Conservation (phyloP, 177 flowering plant species). For the Vitis hybrid region DNA sequence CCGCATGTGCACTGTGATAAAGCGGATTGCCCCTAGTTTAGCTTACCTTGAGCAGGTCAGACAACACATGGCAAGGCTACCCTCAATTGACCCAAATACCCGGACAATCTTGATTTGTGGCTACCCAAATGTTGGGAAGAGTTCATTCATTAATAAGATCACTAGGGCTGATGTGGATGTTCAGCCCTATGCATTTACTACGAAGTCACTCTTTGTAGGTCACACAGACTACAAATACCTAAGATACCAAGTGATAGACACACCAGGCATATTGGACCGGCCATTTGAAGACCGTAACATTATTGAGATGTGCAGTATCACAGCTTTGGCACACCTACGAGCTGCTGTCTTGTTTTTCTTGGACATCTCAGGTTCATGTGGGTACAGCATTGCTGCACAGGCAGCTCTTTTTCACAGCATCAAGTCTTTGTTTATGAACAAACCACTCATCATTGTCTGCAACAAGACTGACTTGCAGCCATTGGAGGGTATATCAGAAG, state of each 20-base stretch:
- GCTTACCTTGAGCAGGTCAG: conserved; percentile 69
- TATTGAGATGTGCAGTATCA: conserved; percentile 95
- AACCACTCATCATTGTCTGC: conserved; percentile 79
- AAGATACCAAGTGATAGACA: conserved; percentile 70
- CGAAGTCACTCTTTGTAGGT: conserved; percentile 76
- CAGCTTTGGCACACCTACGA: conserved; percentile 86
- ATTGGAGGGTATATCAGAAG: conserved; percentile 68
- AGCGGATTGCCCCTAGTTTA: conserved; percentile 62
- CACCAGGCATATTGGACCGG: conserved; percentile 79
- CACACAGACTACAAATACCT: conserved; percentile 68
- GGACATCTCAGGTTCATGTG: conserved; percentile 89
- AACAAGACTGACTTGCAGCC: conserved; percentile 95
- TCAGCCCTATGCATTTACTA: conserved; percentile 74
- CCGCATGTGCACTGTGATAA: conserved; percentile 65
- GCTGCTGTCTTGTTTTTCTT: conserved; percentile 88
- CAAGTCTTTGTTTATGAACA: conserved; percentile 84
- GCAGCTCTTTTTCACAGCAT: conserved; percentile 92
- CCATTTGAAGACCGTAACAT: conserved; percentile 93
- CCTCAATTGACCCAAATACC: conserved; percentile 72
- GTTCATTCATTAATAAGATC: conserved; percentile 65
- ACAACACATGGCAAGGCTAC: conserved; percentile 71
- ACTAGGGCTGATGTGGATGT: conserved; percentile 79
- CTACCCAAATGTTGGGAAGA: conserved; percentile 76
- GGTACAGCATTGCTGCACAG: conserved; percentile 84
- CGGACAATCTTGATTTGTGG: conserved; percentile 68